phyloP scores from a whole-genome alignment of 2,329 filamentous ascomycete genomes.

The Hypoxylon sp. region DNA sequence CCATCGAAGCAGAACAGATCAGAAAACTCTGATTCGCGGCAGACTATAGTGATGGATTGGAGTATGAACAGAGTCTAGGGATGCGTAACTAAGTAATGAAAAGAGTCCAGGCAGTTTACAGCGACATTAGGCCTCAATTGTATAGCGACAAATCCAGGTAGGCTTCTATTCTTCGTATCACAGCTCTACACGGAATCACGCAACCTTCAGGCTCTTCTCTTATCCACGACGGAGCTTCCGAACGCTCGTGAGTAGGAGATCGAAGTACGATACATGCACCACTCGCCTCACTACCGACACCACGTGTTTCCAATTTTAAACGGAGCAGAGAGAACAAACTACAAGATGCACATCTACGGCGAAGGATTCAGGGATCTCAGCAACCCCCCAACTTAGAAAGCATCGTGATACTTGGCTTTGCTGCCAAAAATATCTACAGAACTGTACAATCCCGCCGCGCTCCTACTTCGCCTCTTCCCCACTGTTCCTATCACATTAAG shows the following conservation, averaged over 20 bases:
- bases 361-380: constrained; percentile 12
- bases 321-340: constrained; percentile 12
- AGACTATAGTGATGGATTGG: background rate
- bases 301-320: constrained; percentile 8
- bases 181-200: background rate
- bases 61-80: background rate
- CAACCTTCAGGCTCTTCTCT: background rate
- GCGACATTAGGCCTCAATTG: background rate
- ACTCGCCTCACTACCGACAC: constrained; percentile 4
- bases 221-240: background rate
- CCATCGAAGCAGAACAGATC: background rate
- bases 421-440: constrained; percentile 30
- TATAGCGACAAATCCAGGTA: background rate
- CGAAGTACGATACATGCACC: constrained; percentile 1
- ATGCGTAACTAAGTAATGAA: background rate
- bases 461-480: constrained; percentile 13
- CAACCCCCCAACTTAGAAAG: constrained; percentile 27
- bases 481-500: constrained; percentile 14
- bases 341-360: constrained; percentile 10
- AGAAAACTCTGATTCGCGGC: background rate
- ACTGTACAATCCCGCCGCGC: constrained; percentile 3
- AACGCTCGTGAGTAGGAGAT: background rate
- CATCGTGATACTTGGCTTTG: constrained; percentile 23
- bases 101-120: background rate
- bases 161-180: constrained; percentile 3